These are phyloP conservation scores for Ganoderma lucidum DNA, from an alignment of 1,284 basidiomycete species.

Conservation along the genomic window DNA sequence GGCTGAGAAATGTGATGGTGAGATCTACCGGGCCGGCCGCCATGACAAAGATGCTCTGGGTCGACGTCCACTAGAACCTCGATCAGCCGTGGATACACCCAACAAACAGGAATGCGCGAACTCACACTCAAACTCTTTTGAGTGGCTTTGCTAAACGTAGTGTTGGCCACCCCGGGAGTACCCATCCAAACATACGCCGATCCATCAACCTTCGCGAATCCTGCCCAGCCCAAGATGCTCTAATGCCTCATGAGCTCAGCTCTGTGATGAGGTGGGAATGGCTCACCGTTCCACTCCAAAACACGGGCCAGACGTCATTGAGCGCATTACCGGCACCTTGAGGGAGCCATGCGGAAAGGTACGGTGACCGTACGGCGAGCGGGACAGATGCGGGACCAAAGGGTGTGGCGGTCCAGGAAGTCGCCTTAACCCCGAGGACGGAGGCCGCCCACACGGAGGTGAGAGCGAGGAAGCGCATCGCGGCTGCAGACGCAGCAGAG, in stretches of 20 bases:
- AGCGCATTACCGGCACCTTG: conserved; percentile 60
- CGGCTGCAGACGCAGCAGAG: neutral
- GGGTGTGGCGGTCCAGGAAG: conserved; percentile 60
- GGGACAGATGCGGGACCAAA: conserved; percentile 66
- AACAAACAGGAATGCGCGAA: neutral
- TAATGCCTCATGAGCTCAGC: neutral
- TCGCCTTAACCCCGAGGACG: neutral
- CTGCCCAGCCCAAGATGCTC: conserved; percentile 71
- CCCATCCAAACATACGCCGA: conserved; percentile 68
- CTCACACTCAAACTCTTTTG: conserved; percentile 63
- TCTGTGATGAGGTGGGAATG: neutral
- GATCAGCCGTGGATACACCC: neutral
- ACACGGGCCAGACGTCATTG: conserved; percentile 67
- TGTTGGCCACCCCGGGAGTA: conserved; percentile 50
- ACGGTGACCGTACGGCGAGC: conserved; percentile 69
- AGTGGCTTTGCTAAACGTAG: conserved; percentile 53
- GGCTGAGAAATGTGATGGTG: conserved; percentile 65
- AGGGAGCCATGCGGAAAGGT: conserved; percentile 70
- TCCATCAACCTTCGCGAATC: conserved; percentile 68
- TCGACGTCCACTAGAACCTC: conserved; percentile 62
- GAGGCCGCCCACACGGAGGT: neutral
- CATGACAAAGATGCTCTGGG: conserved; percentile 66
- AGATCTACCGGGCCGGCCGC: conserved; percentile 67
- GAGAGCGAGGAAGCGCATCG: neutral
- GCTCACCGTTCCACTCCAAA: conserved; percentile 69